These are phyloP conservation scores for Penicillium sp. DNA, from an alignment of 2,329 filamentous ascomycete species.

Conservation along the genomic window DNA sequence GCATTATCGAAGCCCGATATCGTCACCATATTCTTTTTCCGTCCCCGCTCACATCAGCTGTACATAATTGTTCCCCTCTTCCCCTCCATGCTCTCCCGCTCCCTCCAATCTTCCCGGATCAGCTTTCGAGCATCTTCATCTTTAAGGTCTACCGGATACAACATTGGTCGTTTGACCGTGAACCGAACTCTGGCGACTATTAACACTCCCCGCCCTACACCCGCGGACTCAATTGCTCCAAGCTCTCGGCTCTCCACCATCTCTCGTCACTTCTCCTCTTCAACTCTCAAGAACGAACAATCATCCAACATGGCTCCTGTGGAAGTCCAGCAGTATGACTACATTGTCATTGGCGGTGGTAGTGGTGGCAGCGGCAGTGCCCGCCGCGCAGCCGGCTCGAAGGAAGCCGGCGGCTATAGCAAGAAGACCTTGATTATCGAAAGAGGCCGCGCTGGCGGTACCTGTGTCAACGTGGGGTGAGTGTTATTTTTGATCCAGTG, in stretches of 20 bases:
- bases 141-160: slow-evolving; percentile 10
- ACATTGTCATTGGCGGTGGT: slow-evolving; percentile 58
- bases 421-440: slow-evolving; percentile 55
- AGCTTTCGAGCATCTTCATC: slow-evolving; percentile 24
- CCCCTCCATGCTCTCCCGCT: slow-evolving; percentile 28
- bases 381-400: slow-evolving; percentile 50
- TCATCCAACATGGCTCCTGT: slow-evolving; percentile 49
- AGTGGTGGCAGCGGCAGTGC: slow-evolving; percentile 55
- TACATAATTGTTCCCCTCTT: slow-evolving; percentile 20
- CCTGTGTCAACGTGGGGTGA: slow-evolving; percentile 58
- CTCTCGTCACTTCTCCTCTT: slow-evolving; percentile 44
- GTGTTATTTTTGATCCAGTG: slow-evolving; percentile 11
- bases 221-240: slow-evolving; percentile 16
- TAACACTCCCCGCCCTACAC: slow-evolving; percentile 17
- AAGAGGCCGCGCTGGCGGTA: slow-evolving; percentile 51
- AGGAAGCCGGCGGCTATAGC: slow-evolving; percentile 41
- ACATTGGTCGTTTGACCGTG: slow-evolving; percentile 16
- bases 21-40: slow-evolving; percentile 13
- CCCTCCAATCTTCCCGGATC: slow-evolving; percentile 22
- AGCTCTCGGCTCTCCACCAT: slow-evolving; percentile 42
- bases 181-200: slow-evolving; percentile 30
- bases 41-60: slow-evolving; percentile 10
- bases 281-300: slow-evolving; percentile 16
- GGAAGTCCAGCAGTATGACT: slow-evolving; percentile 53
- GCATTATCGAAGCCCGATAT: slow-evolving; percentile 18